phyloP scores from a whole-genome alignment of 2,329 filamentous ascomycete genomes.

The Fusarium stilboides region DNA sequence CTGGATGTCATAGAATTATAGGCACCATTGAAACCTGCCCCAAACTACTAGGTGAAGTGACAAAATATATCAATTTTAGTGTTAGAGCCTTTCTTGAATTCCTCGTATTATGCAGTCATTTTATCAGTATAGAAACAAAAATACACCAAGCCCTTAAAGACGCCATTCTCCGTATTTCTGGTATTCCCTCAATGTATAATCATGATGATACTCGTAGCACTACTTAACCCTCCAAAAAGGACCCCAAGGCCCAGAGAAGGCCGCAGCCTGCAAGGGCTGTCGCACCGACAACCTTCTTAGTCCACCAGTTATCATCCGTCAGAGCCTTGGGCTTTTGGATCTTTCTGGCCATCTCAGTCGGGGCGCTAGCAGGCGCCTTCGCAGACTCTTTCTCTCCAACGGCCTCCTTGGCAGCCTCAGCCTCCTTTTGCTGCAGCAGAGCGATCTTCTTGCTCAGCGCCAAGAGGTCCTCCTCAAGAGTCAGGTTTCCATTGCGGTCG shows the following conservation, averaged over 20 bases:
- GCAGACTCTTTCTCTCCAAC: slow-evolving; percentile 43
- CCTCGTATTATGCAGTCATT: background rate
- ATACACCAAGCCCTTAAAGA: slow-evolving; percentile 1
- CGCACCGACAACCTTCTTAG: slow-evolving; percentile 74
- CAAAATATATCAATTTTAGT: too few species aligned
- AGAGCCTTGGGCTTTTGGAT: slow-evolving; percentile 68
- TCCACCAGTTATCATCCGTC: slow-evolving; percentile 77
- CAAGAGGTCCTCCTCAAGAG: slow-evolving; percentile 80
- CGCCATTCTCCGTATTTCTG: slow-evolving; percentile 27
- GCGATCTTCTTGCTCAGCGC: slow-evolving; percentile 80
- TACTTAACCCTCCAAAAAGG: slow-evolving; percentile 61
- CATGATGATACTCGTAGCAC: slow-evolving; percentile 1
- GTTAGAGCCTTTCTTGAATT: too few species aligned
- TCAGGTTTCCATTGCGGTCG: slow-evolving; percentile 72
- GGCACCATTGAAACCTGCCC: too few species aligned
- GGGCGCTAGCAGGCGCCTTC: slow-evolving; percentile 49
- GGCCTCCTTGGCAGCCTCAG: slow-evolving; percentile 58
- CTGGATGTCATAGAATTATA: too few species aligned
- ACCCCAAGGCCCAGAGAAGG: slow-evolving; percentile 71
- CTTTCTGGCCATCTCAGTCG: slow-evolving; percentile 51
- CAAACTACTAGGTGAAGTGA: too few species aligned
- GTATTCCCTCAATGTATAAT: slow-evolving; percentile 9
- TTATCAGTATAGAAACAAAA: slow-evolving; percentile 18
- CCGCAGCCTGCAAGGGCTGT: slow-evolving; percentile 74
- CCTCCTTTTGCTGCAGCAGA: slow-evolving; percentile 65